A percentile compares a stretch with the other conserved stretches of the same genome.
phyloP scores from a whole-genome alignment of 2,329 filamentous ascomycete species.

The Xylogone sp. region DNA sequence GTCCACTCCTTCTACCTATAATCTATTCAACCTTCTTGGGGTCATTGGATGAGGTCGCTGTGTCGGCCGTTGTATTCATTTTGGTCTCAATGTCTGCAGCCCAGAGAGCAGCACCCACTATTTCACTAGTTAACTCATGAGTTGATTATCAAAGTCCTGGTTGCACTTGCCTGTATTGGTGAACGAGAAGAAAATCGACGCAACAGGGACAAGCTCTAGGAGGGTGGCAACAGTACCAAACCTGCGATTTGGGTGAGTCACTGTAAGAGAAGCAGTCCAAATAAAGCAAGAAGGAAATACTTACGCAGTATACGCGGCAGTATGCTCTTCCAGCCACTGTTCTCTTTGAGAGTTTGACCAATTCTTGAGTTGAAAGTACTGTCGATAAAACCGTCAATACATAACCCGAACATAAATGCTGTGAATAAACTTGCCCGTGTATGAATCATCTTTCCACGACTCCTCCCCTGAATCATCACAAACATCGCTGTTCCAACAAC shows the following conservation, averaged over 20 bases:
- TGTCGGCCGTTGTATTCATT: slow-evolving; percentile 1
- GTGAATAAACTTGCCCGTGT: slow-evolving; percentile 41
- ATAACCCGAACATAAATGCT: neutral
- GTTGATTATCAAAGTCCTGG: neutral
- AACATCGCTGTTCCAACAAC: slow-evolving; percentile 82
- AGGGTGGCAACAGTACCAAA: slow-evolving; percentile 72
- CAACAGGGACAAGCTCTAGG: slow-evolving; percentile 80
- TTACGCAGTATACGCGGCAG: slow-evolving; percentile 77
- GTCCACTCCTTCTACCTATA: no score
- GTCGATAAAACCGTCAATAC: slow-evolving; percentile 29
- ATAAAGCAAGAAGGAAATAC: slow-evolving; percentile 32
- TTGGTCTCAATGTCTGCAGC: slow-evolving; percentile 72
- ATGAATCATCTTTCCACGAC: slow-evolving; percentile 38
- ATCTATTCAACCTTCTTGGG: neutral
- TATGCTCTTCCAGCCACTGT: slow-evolving; percentile 66
- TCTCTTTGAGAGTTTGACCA: slow-evolving; percentile 65
- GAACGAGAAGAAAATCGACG: slow-evolving; percentile 80
- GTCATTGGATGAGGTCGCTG: neutral
- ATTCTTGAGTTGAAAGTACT: slow-evolving; percentile 90
- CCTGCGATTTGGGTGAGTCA: slow-evolving; percentile 43
- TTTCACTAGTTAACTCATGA: neutral
- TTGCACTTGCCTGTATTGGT: slow-evolving; percentile 67
- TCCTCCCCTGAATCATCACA: slow-evolving; percentile 66
- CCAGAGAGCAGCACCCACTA: slow-evolving; percentile 90
- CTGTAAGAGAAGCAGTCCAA: neutral